phyloP scores from a whole-genome alignment of 139 green algal genomes.

The Limnomonas spitsbergensis region DNA sequence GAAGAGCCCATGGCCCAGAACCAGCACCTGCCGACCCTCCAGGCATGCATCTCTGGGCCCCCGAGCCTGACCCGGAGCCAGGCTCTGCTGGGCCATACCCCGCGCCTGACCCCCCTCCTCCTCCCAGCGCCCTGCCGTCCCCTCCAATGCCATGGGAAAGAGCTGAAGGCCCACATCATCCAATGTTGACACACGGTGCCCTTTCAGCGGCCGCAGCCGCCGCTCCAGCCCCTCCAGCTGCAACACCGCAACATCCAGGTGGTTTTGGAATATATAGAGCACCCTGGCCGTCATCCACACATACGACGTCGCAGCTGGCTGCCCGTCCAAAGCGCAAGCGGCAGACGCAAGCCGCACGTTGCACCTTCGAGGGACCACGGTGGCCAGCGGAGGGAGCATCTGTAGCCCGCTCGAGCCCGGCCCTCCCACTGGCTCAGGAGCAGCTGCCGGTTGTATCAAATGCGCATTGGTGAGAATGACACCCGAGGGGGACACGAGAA shows the following conservation, averaged over 20 bases:
- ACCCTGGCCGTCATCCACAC: slow-evolving; percentile 21
- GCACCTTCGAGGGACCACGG: not conserved
- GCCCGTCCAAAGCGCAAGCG: not conserved
- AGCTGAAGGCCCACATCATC: no score
- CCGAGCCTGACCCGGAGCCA: not conserved
- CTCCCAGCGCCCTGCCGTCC: no score
- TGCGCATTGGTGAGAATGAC: slow-evolving; percentile 82
- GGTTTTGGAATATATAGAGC: slow-evolving; percentile 43
- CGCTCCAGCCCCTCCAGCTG: slow-evolving; percentile 29
- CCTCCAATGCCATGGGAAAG: no score
- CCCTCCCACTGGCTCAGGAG: not conserved
- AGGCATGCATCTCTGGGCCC: not conserved
- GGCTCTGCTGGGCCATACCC: no score
- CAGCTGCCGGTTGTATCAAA: slow-evolving; percentile 42
- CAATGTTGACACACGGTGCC: no score
- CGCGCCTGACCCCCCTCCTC: no score
- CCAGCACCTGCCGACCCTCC: slow-evolving; percentile 25
- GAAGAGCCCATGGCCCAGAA: slow-evolving; percentile 64
- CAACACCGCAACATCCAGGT: slow-evolving; percentile 64
- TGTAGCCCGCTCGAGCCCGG: no score
- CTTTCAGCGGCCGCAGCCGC: not conserved
- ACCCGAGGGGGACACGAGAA: slow-evolving; percentile 49
- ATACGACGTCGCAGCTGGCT: not conserved
- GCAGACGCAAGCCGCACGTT: not conserved
- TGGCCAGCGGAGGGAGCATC: not conserved